Percentiles rank a stretch among this genome's conserved stretches.
These are phyloP conservation scores for Blastomyces gilchristii DNA, from an alignment of 2,329 filamentous ascomycete species.

Conservation along the genomic window DNA sequence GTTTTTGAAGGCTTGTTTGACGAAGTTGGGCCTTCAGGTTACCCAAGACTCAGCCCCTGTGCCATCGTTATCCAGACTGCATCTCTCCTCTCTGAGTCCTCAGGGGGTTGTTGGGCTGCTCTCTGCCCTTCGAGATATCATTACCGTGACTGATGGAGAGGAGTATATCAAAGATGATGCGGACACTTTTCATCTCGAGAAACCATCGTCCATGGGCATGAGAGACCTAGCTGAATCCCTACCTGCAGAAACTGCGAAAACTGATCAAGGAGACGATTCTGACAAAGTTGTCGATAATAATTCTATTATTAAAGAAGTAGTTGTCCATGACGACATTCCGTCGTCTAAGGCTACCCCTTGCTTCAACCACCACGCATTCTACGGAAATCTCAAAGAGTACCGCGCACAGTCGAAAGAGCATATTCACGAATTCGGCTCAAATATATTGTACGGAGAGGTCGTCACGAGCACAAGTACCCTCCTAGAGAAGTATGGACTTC, in stretches of 20 bases:
- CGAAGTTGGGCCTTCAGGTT: constrained; percentile 71
- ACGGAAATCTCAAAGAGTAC: constrained; percentile 58
- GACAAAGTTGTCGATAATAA: constrained; percentile 65
- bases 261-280: constrained; percentile 26
- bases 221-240: constrained; percentile 47
- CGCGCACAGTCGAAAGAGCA: constrained; percentile 48
- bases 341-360: constrained; percentile 64
- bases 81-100: constrained; percentile 62
- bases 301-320: constrained; percentile 59
- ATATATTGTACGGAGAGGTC: constrained; percentile 79
- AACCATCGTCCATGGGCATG: constrained; percentile 52
- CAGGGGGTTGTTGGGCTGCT: constrained; percentile 57
- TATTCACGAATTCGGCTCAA: constrained; percentile 58
- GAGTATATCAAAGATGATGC: constrained; percentile 70
- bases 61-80: constrained; percentile 70
- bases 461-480: constrained; percentile 90
- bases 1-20: constrained; percentile 70
- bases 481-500: constrained; percentile 60
- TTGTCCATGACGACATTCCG: constrained; percentile 63
- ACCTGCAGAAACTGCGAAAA: constrained; percentile 26
- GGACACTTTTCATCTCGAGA: constrained; percentile 72
- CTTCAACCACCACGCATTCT: constrained; percentile 78
- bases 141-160: constrained; percentile 54
- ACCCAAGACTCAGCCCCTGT: constrained; percentile 58
- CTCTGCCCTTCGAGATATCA: constrained; percentile 53